Percentiles rank a stretch among this genome's conserved stretches.
Conservation (phyloP, 2,329 filamentous ascomycete species). For the Furcasterigmium furcatum region DNA sequence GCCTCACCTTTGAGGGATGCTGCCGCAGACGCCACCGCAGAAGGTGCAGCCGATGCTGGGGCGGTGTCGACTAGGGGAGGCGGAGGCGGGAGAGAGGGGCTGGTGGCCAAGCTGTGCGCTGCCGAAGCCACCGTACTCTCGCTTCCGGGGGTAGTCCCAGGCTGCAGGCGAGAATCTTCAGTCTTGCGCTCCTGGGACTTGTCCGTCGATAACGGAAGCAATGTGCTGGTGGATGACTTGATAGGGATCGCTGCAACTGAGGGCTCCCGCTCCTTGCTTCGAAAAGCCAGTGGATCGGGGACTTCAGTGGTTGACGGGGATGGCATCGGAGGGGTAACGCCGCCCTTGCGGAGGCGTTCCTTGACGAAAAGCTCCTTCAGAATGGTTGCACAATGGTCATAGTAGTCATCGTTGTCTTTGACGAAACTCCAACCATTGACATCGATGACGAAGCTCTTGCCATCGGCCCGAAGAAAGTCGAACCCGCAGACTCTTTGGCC, state of each 20-base stretch:
- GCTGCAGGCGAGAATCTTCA: slow-evolving; percentile 8
- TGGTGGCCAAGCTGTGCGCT: slow-evolving; percentile 30
- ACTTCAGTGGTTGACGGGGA: slow-evolving; percentile 43
- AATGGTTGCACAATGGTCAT: slow-evolving; percentile 85
- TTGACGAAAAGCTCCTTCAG: slow-evolving; percentile 83
- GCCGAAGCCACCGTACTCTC: slow-evolving; percentile 27
- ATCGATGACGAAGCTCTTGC: slow-evolving; percentile 95
- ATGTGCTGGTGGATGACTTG: slow-evolving; percentile 4
- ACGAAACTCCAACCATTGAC: slow-evolving; percentile 99
- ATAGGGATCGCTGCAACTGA: slow-evolving; percentile 6
- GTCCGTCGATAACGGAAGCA: slow-evolving; percentile 6
- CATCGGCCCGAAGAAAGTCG: slow-evolving; percentile 82
- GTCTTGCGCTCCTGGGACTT: slow-evolving; percentile 10
- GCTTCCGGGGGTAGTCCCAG: slow-evolving; percentile 22
- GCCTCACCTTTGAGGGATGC: slow-evolving; percentile 31
- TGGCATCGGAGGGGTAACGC: slow-evolving; percentile 55
- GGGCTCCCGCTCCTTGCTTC: slow-evolving; percentile 35
- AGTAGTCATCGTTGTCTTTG: slow-evolving; percentile 98
- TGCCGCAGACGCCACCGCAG: slow-evolving; percentile 30
- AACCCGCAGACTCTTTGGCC: slow-evolving; percentile 96
- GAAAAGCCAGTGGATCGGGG: slow-evolving; percentile 24
- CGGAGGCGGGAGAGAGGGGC: slow-evolving; percentile 28
- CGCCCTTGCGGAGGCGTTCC: slow-evolving; percentile 64
- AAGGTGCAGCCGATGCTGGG: slow-evolving; percentile 32
- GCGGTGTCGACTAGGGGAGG: slow-evolving; percentile 18